Evolutionary conservation across 148 eudicot genomes (phyloP).

Genomic region (Beta vulgaris): DNA sequence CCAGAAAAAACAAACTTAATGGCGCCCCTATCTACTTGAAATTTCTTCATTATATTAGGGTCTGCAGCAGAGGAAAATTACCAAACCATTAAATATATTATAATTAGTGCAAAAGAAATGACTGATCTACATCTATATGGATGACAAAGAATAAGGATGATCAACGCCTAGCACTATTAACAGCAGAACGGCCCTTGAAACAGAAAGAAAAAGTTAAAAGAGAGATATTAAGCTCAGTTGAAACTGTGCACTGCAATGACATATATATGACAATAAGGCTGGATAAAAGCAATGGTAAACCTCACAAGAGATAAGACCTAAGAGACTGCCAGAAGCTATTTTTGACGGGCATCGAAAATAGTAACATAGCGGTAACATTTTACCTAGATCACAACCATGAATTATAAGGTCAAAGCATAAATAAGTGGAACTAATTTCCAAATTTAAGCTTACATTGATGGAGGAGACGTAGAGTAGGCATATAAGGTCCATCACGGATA

Average conservation of each 20-base stretch:
- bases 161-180: too few relatives aligned
- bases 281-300: neutral
- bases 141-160: too few relatives aligned
- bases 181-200: neutral
- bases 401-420: neutral
- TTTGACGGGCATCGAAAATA: neutral
- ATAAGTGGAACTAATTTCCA: neutral
- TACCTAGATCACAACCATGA: neutral
- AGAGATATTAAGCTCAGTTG: neutral
- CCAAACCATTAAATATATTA: neutral
- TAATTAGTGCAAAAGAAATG: neutral
- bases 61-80: slow-evolving; percentile 46
- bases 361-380: neutral
- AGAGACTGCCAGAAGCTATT: neutral
- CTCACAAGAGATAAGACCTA: neutral
- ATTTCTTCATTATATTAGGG: slow-evolving; percentile 86
- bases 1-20: slow-evolving; percentile 90
- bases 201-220: neutral
- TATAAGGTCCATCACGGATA: slow-evolving; percentile 96
- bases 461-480: slow-evolving; percentile 96
- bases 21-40: slow-evolving; percentile 98
- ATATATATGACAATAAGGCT: neutral
- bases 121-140: neutral
- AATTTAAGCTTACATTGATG: slow-evolving; percentile 68
- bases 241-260: neutral